Evolutionary conservation across 164 flowering plant genomes (phyloP).

Genomic region (Vitis rupestris): DNA sequence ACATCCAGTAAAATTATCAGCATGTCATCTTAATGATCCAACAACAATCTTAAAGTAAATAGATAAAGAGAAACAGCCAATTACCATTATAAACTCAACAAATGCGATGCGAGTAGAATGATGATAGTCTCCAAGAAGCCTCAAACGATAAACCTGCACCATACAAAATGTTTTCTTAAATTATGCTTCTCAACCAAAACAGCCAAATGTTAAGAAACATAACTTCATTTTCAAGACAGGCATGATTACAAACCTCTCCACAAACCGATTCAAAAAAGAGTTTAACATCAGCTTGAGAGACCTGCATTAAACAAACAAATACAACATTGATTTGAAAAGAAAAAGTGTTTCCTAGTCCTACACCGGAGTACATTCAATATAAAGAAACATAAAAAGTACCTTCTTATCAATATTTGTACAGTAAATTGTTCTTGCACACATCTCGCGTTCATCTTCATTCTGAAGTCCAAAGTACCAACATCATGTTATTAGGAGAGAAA

Average conservation of each 20-base stretch:
- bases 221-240: neutral
- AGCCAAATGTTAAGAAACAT: neutral
- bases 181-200: neutral
- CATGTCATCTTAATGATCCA: no score
- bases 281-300: conserved; percentile 74
- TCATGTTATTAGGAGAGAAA: conserved; percentile 8
- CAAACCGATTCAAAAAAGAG: conserved; percentile 75
- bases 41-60: neutral
- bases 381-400: conserved; percentile 34
- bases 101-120: conserved; percentile 86
- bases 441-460: conserved; percentile 85
- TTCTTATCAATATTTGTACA: conserved; percentile 87
- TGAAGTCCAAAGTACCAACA: conserved; percentile 22
- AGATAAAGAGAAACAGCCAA: conserved; percentile 7
- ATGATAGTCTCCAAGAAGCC: conserved; percentile 77
- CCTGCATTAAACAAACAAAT: conserved; percentile 30
- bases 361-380: conserved; percentile 3
- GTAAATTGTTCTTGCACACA: conserved; percentile 85
- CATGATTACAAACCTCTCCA: conserved; percentile 61
- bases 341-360: neutral
- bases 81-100: conserved; percentile 81
- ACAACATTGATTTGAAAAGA: neutral
- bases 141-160: conserved; percentile 66
- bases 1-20: no score
- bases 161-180: conserved; percentile 9